Conservation (phyloP, 768 basidiomycete genomes). For the Steccherinum ochraceum region DNA sequence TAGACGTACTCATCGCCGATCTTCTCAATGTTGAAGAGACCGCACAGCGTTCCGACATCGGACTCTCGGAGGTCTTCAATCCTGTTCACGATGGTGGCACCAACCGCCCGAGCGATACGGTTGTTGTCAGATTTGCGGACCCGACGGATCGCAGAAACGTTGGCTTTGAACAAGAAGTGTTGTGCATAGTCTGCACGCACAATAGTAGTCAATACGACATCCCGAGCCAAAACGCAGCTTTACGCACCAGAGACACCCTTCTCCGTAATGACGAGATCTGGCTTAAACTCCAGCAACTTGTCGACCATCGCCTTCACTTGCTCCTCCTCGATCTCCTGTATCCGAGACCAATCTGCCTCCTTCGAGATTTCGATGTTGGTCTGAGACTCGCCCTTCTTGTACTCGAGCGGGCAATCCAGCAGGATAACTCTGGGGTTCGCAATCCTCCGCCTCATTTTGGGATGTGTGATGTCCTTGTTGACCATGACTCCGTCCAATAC, state of each 20-base stretch:
- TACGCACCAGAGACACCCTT: slow-evolving; percentile 91
- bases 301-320: slow-evolving; percentile 86
- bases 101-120: slow-evolving; percentile 91
- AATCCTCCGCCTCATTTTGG: slow-evolving; percentile 91
- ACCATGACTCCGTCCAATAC: slow-evolving; percentile 92
- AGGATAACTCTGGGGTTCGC: slow-evolving; percentile 83
- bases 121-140: slow-evolving; percentile 99
- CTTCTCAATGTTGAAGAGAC: slow-evolving; percentile 95
- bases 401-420: slow-evolving; percentile 93
- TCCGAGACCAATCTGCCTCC: slow-evolving; percentile 88
- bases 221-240: neutral
- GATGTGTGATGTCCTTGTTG: slow-evolving; percentile 99
- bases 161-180: slow-evolving; percentile 78
- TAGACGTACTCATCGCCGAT: slow-evolving; percentile 84
- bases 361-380: slow-evolving; percentile 98
- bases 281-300: slow-evolving; percentile 87
- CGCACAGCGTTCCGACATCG: slow-evolving; percentile 90
- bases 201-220: neutral
- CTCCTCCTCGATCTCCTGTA: slow-evolving; percentile 94
- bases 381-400: slow-evolving; percentile 98
- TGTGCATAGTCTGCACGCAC: slow-evolving; percentile 75
- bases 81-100: slow-evolving; percentile 95
- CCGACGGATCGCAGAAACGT: slow-evolving; percentile 92
- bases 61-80: slow-evolving; percentile 89
- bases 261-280: slow-evolving; percentile 92